Percentiles rank a stretch among this genome's conserved stretches.
These are phyloP conservation scores for Colletotrichum incanum DNA, from an alignment of 2,329 filamentous ascomycete species.

Conservation along the genomic window DNA sequence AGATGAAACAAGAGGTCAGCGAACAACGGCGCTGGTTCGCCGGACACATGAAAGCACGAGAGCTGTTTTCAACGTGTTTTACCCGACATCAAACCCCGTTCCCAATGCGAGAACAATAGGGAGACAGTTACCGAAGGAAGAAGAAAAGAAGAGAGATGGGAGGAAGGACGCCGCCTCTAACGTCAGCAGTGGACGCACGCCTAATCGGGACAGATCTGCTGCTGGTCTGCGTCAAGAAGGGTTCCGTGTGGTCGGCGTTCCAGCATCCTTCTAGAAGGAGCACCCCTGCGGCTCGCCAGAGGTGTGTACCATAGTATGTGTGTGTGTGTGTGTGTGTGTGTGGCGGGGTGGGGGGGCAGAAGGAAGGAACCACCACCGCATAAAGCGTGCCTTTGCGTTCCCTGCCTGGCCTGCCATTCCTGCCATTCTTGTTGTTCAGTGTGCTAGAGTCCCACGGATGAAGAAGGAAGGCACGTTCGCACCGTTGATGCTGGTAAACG, in stretches of 20 bases:
- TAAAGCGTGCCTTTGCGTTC: constrained; percentile 17
- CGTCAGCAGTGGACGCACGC: not conserved
- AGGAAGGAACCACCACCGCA: constrained; percentile 20
- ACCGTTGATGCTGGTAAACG: not conserved
- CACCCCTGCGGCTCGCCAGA: constrained; percentile 21
- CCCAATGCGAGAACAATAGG: not conserved
- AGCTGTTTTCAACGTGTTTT: constrained; percentile 39
- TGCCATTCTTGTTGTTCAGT: not conserved
- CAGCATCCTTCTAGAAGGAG: constrained; percentile 39
- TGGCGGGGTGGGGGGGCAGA: not conserved
- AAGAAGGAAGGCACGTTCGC: not conserved
- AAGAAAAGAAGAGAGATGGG: not conserved
- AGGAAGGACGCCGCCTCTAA: not conserved
- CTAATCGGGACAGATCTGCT: constrained; percentile 21
- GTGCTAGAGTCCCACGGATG: not conserved
- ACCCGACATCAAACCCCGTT: constrained; percentile 6
- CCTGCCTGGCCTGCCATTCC: not conserved
- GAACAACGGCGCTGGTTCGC: not conserved
- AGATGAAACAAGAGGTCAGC: not conserved
- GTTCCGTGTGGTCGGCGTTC: constrained; percentile 37
- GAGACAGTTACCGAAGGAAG: too few species aligned
- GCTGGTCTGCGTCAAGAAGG: constrained; percentile 29
- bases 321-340: not conserved
- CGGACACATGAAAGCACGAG: not conserved
- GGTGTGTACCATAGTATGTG: not conserved